Conservation (phyloP, 257 asterid genomes). For the Solanum rostratum region DNA sequence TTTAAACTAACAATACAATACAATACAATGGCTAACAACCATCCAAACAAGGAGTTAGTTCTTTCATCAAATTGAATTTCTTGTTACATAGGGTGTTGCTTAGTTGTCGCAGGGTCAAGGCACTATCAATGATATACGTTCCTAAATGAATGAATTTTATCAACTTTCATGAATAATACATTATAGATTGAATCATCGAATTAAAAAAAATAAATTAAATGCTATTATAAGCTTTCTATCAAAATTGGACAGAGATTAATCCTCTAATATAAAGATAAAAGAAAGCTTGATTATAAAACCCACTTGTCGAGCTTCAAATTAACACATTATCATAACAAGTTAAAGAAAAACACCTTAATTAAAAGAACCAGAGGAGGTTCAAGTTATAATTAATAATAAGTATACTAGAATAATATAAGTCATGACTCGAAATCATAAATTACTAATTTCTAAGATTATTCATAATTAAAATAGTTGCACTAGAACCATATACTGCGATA, state of each 20-base stretch:
- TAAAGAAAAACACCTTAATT: not conserved
- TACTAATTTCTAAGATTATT: not conserved
- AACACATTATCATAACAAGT: not conserved
- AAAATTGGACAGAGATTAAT: rapidly evolving
- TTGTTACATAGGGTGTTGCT: not conserved
- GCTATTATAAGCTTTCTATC: too few species aligned
- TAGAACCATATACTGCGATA: not conserved
- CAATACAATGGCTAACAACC: too few species aligned
- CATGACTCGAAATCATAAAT: not conserved
- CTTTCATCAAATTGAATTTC: not conserved
- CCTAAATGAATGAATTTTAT: not conserved
- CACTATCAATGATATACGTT: not conserved
- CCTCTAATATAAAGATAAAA: not conserved
- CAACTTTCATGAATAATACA: too few species aligned
- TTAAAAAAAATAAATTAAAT: too few species aligned
- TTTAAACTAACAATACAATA: too few species aligned
- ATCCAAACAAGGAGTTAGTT: too few species aligned
- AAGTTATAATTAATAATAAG: not conserved
- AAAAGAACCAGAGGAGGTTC: not conserved
- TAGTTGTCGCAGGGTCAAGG: not conserved
- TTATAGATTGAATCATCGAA: too few species aligned
- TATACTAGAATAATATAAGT: not conserved
- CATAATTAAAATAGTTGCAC: not conserved
- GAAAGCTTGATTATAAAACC: not conserved
- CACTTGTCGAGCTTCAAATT: not conserved